These are phyloP conservation scores for Dactylis glomerata DNA, from an alignment of 176 grass and related monocot species.

Conservation along the genomic window DNA sequence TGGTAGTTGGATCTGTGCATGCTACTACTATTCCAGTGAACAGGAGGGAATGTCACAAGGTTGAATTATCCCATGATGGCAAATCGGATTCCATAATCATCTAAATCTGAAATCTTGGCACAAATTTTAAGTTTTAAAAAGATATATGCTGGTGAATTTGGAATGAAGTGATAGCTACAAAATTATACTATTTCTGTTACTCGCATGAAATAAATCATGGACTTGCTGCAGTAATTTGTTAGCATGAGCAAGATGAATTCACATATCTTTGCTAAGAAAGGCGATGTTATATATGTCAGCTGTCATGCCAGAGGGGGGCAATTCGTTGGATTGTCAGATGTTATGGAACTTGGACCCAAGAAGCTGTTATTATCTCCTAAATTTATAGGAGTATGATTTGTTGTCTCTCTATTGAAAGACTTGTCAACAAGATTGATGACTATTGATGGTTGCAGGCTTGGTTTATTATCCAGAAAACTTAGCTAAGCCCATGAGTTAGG, in stretches of 20 bases:
- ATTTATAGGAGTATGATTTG: conserved; percentile 19
- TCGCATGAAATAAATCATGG: neutral
- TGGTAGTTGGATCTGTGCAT: conserved; percentile 29
- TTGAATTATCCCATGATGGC: neutral
- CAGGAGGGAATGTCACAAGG: neutral
- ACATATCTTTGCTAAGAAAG: conserved; percentile 17
- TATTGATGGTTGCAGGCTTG: neutral
- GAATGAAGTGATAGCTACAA: neutral
- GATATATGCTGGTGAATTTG: neutral
- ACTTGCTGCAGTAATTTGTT: neutral
- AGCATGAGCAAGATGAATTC: conserved; percentile 11
- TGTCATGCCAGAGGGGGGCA: conserved; percentile 14
- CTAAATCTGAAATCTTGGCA: neutral
- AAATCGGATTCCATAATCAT: neutral
- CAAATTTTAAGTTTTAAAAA: neutral
- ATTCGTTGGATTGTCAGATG: conserved; percentile 21
- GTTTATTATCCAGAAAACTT: neutral
- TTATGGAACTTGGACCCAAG: conserved; percentile 18
- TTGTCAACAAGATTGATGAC: neutral
- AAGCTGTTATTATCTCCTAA: neutral
- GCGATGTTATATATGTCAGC: conserved; percentile 3
- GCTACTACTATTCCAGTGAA: neutral
- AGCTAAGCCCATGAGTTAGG: neutral
- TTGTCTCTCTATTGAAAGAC: conserved; percentile 2
- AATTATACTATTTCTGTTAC: neutral